Evolutionary conservation across 805 yeast genomes (phyloP).

Genomic region (Helenozyma rhizophorensis): DNA sequence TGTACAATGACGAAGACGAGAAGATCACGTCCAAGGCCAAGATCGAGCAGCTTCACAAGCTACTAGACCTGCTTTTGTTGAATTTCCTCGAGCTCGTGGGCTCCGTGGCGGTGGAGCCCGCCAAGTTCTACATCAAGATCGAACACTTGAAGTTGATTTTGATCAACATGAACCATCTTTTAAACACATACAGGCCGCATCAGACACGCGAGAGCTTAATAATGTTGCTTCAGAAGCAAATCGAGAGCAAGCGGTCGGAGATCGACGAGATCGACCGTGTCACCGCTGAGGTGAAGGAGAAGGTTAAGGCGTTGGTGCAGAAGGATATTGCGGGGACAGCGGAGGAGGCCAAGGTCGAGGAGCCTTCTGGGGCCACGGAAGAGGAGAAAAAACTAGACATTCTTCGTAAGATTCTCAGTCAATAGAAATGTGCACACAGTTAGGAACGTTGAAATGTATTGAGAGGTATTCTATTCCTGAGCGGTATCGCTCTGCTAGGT

Average conservation of each 20-base stretch:
- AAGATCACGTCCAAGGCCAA: conserved; percentile 39
- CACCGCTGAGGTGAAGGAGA: conserved; percentile 34
- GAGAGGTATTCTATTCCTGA: too few species aligned
- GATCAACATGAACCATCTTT: conserved; percentile 84
- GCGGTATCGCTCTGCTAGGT: too few species aligned
- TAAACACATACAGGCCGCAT: conserved; percentile 92
- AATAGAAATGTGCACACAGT: too few species aligned
- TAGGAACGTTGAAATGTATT: too few species aligned
- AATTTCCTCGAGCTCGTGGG: conserved; percentile 84
- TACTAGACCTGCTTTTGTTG: conserved; percentile 71
- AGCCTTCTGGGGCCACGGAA: not conserved
- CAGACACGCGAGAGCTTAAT: conserved; percentile 89
- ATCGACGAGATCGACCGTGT: conserved; percentile 43
- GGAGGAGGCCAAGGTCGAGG: not conserved
- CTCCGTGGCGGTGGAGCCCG: conserved; percentile 69
- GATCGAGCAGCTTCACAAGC: conserved; percentile 70
- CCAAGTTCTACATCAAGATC: conserved; percentile 52
- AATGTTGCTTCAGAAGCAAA: conserved; percentile 64
- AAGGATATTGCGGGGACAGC: not conserved
- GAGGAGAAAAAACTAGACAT: not conserved
- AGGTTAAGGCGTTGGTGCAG: conserved; percentile 23
- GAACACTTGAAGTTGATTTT: conserved; percentile 77
- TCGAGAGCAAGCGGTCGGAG: conserved; percentile 56
- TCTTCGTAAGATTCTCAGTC: conserved; percentile 2
- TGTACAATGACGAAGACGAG: conserved; percentile 48